These are phyloP conservation scores for Penicillium riverlandense DNA, from an alignment of 495 filamentous ascomycete species.

Conservation along the genomic window DNA sequence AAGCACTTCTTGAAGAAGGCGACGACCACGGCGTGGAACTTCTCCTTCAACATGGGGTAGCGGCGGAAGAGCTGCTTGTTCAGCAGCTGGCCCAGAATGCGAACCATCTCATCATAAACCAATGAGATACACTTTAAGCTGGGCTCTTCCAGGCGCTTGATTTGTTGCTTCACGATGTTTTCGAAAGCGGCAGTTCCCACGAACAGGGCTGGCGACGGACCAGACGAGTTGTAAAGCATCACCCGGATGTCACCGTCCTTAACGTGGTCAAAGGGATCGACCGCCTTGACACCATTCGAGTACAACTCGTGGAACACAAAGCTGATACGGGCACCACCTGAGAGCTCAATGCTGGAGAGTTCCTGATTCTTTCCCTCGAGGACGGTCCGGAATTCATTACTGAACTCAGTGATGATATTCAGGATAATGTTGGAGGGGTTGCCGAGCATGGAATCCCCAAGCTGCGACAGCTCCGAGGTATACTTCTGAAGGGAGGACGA, in stretches of 20 bases:
- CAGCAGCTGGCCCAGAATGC: constrained; percentile 86
- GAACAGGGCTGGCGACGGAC: constrained; percentile 93
- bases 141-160: constrained; percentile 92
- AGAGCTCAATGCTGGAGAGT: constrained; percentile 86
- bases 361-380: constrained; percentile 96
- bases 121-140: constrained; percentile 94
- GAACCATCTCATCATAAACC: constrained; percentile 96
- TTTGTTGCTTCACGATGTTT: constrained; percentile 97
- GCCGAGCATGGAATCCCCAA: constrained; percentile 93
- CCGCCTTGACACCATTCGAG: constrained; percentile 94
- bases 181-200: constrained; percentile 98
- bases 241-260: constrained; percentile 98
- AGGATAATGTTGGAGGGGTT: constrained; percentile 94
- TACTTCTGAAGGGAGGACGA: constrained; percentile 90
- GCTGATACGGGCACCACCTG: constrained; percentile 95
- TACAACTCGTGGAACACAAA: constrained; percentile 99
- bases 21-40: constrained; percentile 92
- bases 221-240: constrained; percentile 96
- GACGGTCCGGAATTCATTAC: constrained; percentile 92
- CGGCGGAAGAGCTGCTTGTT: constrained; percentile 84
- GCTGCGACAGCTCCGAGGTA: constrained; percentile 64
- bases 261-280: constrained; percentile 95
- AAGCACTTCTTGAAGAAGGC: constrained; percentile 95
- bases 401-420: constrained; percentile 98
- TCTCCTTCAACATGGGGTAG: constrained; percentile 92